Conservation (phyloP, 1,284 basidiomycete genomes). For the Ganoderma leucocontextum region DNA sequence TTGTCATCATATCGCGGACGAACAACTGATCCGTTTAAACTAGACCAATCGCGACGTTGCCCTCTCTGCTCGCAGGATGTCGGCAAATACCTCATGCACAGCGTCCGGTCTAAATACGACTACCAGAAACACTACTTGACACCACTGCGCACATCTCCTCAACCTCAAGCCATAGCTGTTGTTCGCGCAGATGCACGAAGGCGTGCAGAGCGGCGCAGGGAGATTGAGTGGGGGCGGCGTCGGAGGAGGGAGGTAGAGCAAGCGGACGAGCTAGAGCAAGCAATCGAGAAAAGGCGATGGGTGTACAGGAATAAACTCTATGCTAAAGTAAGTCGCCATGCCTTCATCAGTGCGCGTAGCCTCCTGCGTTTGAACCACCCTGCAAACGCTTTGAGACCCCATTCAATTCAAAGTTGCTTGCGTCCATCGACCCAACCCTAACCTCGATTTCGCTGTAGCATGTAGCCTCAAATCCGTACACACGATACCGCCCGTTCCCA, state of each 20-base stretch:
- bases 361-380: background rate
- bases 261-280: conserved; percentile 69
- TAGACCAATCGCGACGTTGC: conserved; percentile 80
- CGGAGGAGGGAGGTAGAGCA: conserved; percentile 56
- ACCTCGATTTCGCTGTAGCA: conserved; percentile 58
- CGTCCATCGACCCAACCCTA: conserved; percentile 19
- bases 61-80: conserved; percentile 83
- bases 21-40: background rate
- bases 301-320: conserved; percentile 81
- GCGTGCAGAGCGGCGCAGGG: conserved; percentile 48
- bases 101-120: conserved; percentile 77
- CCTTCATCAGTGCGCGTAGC: background rate
- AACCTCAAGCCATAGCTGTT: conserved; percentile 45
- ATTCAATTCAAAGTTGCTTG: background rate
- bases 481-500: conserved; percentile 84
- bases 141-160: conserved; percentile 65
- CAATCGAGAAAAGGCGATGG: conserved; percentile 63
- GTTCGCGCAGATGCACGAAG: conserved; percentile 39
- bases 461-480: conserved; percentile 84
- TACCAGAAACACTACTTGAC: conserved; percentile 83
- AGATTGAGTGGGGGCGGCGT: conserved; percentile 60
- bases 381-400: conserved; percentile 1
- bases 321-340: conserved; percentile 71
- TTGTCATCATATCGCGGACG: background rate
- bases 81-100: conserved; percentile 83